Evolutionary conservation across 139 green algal genomes (phyloP), one percentile per base, ranked within the genome.

Genomic region (Micractinium sp.): DNA sequence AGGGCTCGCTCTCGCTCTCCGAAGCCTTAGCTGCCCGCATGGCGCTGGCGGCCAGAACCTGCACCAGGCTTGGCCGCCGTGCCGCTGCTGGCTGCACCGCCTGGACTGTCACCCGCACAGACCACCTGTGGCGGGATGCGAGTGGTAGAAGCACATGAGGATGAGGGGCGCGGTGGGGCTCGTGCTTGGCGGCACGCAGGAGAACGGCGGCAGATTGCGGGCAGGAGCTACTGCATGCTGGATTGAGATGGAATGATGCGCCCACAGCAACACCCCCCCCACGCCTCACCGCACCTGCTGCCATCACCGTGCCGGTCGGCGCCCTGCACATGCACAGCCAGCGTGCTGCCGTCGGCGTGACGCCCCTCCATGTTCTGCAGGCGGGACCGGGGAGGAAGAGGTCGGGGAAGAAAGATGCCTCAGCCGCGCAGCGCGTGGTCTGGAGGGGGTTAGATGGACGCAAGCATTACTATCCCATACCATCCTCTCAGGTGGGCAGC

Each of bases 291-390:
- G 39, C 38, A 56, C 76, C 79, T 85, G 82, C 82, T 86, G 82
- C 82, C 82, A 20, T 86, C 82, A n/a, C 82, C 82, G 31, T 86
- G 82, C 60, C 35, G 31, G 82, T 86, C 82, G 3, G 35, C 61
- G 12, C 82, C 82, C 82, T 86, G 82, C 60, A 86, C 82, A 31
- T 77, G 33, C 35, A 86, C 82, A n/a, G 53, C 35, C 35, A 86
- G 12, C 20, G 13, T 86, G 60, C 60, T 77, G 82, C 82, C 82
- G 35, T 86, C 82, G 0, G 20, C 61, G 22, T 86, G 82, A 33
- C 35, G 14, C 31, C 15, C 80, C 41, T 73, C 80, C 80, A 85
- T 85, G 79, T 22, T 39, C 79, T 84, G 79, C 20, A 71, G 20
- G 63, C 20, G 63, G 22, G 63, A 12, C 63, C 2, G 20, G 20